Percentiles rank a stretch among this genome's conserved stretches.
Conservation (phyloP, 148 eudicot genomes). For the Diospyros kaki region DNA sequence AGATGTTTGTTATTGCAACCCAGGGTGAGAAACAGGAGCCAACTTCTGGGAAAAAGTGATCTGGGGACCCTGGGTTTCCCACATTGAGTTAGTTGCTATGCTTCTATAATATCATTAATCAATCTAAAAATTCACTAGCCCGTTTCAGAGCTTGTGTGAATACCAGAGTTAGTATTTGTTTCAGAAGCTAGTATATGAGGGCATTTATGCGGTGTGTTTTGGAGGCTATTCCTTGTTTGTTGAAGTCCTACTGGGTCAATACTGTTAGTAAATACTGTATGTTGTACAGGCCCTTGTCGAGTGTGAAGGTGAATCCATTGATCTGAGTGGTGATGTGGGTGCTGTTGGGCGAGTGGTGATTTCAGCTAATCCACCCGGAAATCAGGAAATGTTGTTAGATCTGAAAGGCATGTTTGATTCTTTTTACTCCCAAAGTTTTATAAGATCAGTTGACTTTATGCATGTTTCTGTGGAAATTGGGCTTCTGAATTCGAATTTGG, state of each 20-base stretch:
- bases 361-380: constrained; percentile 52
- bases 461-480: neutral
- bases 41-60: constrained; percentile 9
- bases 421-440: neutral
- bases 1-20: neutral
- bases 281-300: constrained; percentile 84
- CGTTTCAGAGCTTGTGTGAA: neutral
- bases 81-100: neutral
- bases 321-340: constrained; percentile 97
- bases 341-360: constrained; percentile 87
- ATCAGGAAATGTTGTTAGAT: constrained; percentile 72
- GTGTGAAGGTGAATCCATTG: constrained; percentile 96
- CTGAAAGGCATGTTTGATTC: constrained; percentile 58
- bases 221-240: neutral
- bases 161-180: neutral
- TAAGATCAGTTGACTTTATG: neutral
- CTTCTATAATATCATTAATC: neutral
- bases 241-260: neutral
- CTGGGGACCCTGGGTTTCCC: neutral
- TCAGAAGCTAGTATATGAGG: too few relatives aligned
- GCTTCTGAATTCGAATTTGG: constrained; percentile 10
- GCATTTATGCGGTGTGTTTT: too few relatives aligned
- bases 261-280: constrained; percentile 5
- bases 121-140: neutral
- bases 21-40: neutral